Base-by-base conservation (phyloP, 1,284 basidiomycete species). In the Exsudoporus floridanus region DNA sequence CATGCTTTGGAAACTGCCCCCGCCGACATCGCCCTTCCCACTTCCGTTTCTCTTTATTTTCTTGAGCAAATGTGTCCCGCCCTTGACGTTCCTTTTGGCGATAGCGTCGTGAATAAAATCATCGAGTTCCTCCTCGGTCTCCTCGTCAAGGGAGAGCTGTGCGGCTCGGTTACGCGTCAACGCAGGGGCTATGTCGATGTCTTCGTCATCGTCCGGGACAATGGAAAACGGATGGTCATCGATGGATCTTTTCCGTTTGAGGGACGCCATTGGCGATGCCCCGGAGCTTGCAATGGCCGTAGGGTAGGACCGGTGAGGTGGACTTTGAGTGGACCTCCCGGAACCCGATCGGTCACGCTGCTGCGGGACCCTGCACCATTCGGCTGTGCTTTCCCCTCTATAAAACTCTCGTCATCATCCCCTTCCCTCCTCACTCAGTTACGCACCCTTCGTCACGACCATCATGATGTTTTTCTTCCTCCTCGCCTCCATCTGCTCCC, bases 1-100 rank as follows among this genome's bases (percentile, higher is more conserved):
- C 90, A 92, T 92, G 80, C 84, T 88, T 68, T 92, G 90, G 57
- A 92, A 92, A 59, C 89, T 92, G 25, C 90, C 90, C 38, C 90
- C 90, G 43, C 90, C 90, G 16, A 89, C 75, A 66, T 90, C 87
- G 16, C 84, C 84, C 64, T 87, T 89, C 2, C 70, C 69, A 60
- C 84, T 87, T 18, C 74, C 69, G 66, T 86, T 88, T 7, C 80
- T 81, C 60, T 86, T 89, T 4, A 80, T 76, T 63, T 84, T 86
- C 66, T 88, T 91, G 50, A 91, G 63, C 10, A 88, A 54, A 49
- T 85, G 80, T 0, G 85, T 88, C 0, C 89, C 89, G 31, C 74
- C 75, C 67, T 88, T 90, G 16, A 84, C 71, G 64, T 90, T 78
- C 30, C 84, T 72, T 65, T 83, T 88, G 9, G 78, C 66, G 43